Conservation (phyloP, 306 rosid genomes). For the Gastrolobium bilobum region DNA sequence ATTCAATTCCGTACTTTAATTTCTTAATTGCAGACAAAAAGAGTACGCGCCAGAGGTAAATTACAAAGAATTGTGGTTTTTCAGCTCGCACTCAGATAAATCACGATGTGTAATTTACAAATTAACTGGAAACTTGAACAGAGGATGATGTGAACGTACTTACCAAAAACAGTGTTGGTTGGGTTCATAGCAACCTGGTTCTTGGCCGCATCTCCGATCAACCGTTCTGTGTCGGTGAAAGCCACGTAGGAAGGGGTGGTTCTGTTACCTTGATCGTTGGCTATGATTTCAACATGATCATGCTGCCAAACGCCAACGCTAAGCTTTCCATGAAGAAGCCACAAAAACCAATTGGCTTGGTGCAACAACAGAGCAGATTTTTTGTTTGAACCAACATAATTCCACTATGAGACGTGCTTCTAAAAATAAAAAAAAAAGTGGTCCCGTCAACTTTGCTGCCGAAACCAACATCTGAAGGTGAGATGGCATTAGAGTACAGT, state of each 20-base stretch:
- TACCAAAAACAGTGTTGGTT: slow-evolving; percentile 65
- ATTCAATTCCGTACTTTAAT: neutral
- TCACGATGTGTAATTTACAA: neutral
- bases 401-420: slow-evolving; percentile 97
- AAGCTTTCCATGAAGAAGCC: slow-evolving; percentile 95
- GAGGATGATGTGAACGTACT: neutral
- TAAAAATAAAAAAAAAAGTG: too few species aligned
- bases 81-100: neutral
- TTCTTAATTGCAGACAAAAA: too few species aligned
- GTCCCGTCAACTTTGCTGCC: too few species aligned
- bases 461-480: too few species aligned
- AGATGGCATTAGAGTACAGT: too few species aligned
- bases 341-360: slow-evolving; percentile 95
- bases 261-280: slow-evolving; percentile 68
- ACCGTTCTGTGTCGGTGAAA: slow-evolving; percentile 63
- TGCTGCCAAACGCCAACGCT: slow-evolving; percentile 75
- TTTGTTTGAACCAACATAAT: slow-evolving; percentile 51
- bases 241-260: slow-evolving; percentile 71
- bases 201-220: slow-evolving; percentile 66
- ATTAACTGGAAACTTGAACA: neutral
- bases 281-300: slow-evolving; percentile 69
- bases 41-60: neutral
- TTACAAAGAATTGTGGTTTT: neutral
- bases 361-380: slow-evolving; percentile 79
- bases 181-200: slow-evolving; percentile 72